A percentile compares a stretch with the other conserved stretches of the same genome.
phyloP scores from a whole-genome alignment of 352 stramenopile genomes.

The Phytopythium cucurbitacearum region DNA sequence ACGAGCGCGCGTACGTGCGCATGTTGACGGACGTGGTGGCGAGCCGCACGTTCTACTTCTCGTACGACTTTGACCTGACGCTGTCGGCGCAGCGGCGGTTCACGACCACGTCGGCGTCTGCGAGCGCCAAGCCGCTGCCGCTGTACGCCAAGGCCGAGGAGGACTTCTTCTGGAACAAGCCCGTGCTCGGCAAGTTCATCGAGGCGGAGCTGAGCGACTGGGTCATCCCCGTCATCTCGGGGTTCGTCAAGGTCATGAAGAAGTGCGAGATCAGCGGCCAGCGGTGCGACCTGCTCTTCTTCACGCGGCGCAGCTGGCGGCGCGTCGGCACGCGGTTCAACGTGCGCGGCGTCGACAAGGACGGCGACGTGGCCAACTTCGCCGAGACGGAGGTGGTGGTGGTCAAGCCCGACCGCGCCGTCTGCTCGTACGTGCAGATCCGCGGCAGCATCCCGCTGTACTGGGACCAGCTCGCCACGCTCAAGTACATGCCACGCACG shows the following conservation, averaged over 20 bases:
- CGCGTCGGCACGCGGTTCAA: conserved; percentile 91
- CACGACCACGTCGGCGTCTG: conserved; percentile 15
- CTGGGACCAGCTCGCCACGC: conserved; percentile 86
- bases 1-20: conserved; percentile 51
- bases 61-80: conserved; percentile 65
- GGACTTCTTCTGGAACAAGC: conserved; percentile 93
- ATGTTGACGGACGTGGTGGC: conserved; percentile 48
- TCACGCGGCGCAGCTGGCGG: conserved; percentile 65
- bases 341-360: conserved; percentile 86
- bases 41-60: conserved; percentile 63
- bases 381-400: conserved; percentile 94
- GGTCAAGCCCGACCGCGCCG: conserved; percentile 46
- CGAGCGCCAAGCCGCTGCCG: conserved; percentile 16
- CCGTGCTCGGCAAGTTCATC: conserved; percentile 45
- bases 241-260: conserved; percentile 67
- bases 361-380: conserved; percentile 91
- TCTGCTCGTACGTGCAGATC: conserved; percentile 91
- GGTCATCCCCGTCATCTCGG: conserved; percentile 64
- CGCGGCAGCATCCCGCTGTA: conserved; percentile 94
- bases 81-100: conserved; percentile 48
- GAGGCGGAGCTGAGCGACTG: conserved; percentile 41
- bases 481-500: conserved; percentile 92
- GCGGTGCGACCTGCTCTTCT: conserved; percentile 61
- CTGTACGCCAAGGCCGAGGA: conserved; percentile 68
- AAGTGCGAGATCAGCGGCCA: conserved; percentile 59